These are phyloP conservation scores for Neoboletus magnificus DNA, from an alignment of 768 basidiomycete species.

Conservation along the genomic window DNA sequence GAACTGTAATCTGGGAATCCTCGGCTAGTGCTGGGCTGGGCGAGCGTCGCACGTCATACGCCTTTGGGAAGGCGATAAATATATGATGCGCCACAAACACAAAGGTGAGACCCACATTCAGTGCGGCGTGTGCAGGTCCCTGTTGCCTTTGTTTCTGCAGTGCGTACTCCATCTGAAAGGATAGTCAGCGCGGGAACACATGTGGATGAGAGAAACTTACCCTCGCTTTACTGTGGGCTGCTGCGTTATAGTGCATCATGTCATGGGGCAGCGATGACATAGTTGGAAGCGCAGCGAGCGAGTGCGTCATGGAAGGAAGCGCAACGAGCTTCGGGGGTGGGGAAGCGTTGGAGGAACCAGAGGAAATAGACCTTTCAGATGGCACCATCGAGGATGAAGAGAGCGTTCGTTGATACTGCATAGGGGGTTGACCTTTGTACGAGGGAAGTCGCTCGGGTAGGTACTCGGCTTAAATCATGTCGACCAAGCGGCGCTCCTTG, in stretches of 20 bases:
- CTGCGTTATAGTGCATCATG: conserved; percentile 32
- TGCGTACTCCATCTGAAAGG: conserved; percentile 30
- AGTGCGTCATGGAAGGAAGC: conserved; percentile 33
- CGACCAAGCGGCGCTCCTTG: conserved; percentile 22
- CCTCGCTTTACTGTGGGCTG: conserved; percentile 30
- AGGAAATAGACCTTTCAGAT: conserved; percentile 33
- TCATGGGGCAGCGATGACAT: conserved; percentile 31
- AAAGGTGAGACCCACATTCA: conserved; percentile 18
- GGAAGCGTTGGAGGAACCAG: conserved; percentile 30
- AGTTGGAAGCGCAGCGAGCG: conserved; percentile 29
- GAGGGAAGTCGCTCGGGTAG: conserved; percentile 4
- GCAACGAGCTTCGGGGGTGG: conserved; percentile 29
- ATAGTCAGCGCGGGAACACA: conserved; percentile 3
- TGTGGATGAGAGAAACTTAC: conserved; percentile 6
- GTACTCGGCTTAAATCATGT: conserved; percentile 26
- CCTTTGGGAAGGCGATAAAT: conserved; percentile 13
- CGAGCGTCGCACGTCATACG: conserved; percentile 30
- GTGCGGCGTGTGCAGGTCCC: conserved; percentile 20
- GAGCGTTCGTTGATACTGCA: conserved; percentile 30
- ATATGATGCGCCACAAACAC: neutral
- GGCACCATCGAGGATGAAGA: conserved; percentile 33
- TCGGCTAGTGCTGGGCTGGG: conserved; percentile 32
- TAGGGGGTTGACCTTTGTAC: conserved; percentile 17
- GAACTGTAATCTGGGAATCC: conserved; percentile 31
- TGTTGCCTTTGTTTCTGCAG: conserved; percentile 33